A percentile compares a stretch with the other conserved stretches of the same genome.
phyloP scores from a whole-genome alignment of 2,329 filamentous ascomycete species.

The Cladosporium oxysporum region DNA sequence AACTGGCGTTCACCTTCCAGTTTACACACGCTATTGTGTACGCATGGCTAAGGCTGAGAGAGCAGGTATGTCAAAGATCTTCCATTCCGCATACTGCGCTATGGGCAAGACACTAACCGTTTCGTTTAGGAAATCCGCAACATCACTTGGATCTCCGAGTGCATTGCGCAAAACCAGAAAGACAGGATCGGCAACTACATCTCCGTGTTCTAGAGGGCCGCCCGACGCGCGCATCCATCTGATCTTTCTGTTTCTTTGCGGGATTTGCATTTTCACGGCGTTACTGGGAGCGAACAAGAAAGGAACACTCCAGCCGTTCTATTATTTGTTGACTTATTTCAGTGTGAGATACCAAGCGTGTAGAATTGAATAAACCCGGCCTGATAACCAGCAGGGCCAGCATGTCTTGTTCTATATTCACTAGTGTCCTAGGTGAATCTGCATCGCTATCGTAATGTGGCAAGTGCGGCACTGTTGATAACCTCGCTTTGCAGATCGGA shows the following conservation, averaged over 20 bases:
- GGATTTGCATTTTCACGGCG: conserved; percentile 16
- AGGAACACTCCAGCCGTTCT: conserved; percentile 8
- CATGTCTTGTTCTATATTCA: neutral
- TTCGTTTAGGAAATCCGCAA: conserved; percentile 86
- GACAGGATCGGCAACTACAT: conserved; percentile 99
- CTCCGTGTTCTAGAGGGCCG: conserved; percentile 74
- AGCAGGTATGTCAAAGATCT: conserved; percentile 69
- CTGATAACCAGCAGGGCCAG: conserved; percentile 6
- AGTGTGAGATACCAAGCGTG: conserved; percentile 18
- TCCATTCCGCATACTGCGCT: neutral
- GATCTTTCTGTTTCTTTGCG: neutral
- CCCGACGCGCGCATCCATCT: neutral
- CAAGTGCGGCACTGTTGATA: neutral
- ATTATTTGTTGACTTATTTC: conserved; percentile 12
- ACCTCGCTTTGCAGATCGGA: neutral
- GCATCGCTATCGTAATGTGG: neutral
- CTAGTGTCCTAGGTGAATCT: neutral
- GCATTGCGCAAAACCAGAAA: conserved; percentile 99
- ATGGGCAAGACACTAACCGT: neutral
- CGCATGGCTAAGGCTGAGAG: conserved; percentile 94
- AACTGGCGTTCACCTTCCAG: conserved; percentile 90
- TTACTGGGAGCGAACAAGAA: conserved; percentile 14
- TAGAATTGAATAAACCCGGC: conserved; percentile 10
- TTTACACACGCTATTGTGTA: conserved; percentile 96
- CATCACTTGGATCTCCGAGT: conserved; percentile 99